These are phyloP conservation scores for Polygonum maritimum DNA, from an alignment of 148 eudicot genomes.

Conservation along the genomic window DNA sequence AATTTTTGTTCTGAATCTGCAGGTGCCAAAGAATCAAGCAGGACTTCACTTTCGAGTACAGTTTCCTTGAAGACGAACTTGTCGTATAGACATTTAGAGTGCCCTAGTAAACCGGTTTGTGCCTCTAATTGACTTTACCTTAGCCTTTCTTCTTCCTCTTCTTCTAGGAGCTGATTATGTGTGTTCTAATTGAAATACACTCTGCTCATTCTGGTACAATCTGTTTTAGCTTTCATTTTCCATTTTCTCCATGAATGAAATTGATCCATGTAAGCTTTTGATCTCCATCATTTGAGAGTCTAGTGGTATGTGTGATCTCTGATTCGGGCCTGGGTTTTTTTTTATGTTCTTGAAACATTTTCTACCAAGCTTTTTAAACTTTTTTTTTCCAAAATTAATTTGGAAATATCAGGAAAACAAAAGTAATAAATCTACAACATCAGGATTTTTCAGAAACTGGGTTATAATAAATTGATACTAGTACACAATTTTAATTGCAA, in stretches of 20 bases:
- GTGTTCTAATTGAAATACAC: not conserved
- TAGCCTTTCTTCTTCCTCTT: not conserved
- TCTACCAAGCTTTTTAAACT: too few relatives aligned
- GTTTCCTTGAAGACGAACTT: constrained; percentile 88
- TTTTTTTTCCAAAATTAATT: too few relatives aligned
- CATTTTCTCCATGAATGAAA: not conserved
- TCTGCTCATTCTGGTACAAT: not conserved
- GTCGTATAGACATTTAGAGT: constrained; percentile 41
- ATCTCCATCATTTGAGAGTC: not conserved
- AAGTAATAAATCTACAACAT: too few relatives aligned
- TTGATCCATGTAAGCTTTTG: constrained; percentile 1
- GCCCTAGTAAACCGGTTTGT: not conserved
- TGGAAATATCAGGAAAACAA: too few relatives aligned
- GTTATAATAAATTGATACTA: too few relatives aligned
- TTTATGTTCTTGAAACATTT: not conserved
- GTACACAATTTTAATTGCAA: too few relatives aligned
- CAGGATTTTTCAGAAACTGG: too few relatives aligned
- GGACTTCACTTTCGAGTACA: constrained; percentile 68
- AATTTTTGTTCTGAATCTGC: constrained; percentile 5
- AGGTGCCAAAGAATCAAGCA: constrained; percentile 87
- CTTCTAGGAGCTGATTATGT: not conserved
- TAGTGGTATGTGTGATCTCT: not conserved
- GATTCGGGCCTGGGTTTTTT: not conserved
- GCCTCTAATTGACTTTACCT: not conserved
- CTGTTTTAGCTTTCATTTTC: not conserved